Evolutionary conservation across 495 filamentous ascomycete genomes (phyloP).

Genomic region (Jackrogersella multiformis): DNA sequence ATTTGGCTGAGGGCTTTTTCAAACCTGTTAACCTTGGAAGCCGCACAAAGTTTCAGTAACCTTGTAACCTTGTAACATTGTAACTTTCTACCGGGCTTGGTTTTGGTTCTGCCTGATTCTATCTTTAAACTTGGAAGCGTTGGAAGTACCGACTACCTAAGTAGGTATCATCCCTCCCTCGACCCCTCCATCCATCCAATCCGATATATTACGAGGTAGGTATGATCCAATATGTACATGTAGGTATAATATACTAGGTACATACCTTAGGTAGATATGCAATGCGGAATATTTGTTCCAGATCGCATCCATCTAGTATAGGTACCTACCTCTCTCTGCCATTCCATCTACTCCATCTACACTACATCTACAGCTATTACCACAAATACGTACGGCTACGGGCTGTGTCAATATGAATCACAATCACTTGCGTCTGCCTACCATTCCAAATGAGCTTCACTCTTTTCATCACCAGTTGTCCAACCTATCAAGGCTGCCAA

Average conservation of each 20-base stretch:
- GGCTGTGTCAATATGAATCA: conserved; percentile 26
- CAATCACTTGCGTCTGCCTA: conserved; percentile 14
- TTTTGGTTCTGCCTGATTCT: conserved; percentile 3
- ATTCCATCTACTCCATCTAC: background rate
- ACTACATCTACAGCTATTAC: background rate
- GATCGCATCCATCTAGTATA: background rate
- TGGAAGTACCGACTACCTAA: background rate
- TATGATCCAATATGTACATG: too few relatives aligned
- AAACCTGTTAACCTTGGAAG: background rate
- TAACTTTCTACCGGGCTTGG: too few relatives aligned
- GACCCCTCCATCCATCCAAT: background rate
- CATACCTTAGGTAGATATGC: too few relatives aligned
- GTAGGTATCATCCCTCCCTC: conserved; percentile 2
- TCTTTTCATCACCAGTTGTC: conserved; percentile 8
- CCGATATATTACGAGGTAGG: too few relatives aligned
- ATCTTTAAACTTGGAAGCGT: conserved; percentile 22
- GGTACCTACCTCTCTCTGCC: background rate
- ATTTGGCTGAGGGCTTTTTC: conserved; percentile 27
- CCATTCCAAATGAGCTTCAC: conserved; percentile 20
- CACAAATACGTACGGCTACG: conserved; percentile 5
- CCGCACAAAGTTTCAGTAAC: too few relatives aligned
- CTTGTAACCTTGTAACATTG: too few relatives aligned
- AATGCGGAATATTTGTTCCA: conserved; percentile 32
- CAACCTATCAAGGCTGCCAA: background rate
- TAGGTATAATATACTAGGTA: too few relatives aligned